Percentiles rank a stretch among this genome's conserved stretches.
Conservation (phyloP, 176 grass and related monocot genomes). For the Eremochloa ophiuroides region DNA sequence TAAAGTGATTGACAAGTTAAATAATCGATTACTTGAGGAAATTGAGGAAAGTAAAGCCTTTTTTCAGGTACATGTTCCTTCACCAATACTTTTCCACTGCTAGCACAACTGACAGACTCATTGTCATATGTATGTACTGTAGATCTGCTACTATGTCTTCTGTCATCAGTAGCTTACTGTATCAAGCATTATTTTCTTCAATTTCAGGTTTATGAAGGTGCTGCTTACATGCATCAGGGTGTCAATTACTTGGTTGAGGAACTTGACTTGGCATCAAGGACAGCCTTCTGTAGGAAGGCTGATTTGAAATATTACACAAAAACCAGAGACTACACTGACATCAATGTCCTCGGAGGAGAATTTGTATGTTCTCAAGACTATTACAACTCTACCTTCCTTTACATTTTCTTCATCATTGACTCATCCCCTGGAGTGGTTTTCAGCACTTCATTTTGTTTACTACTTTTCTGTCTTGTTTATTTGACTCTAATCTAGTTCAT, state of each 20-base stretch:
- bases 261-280: conserved; percentile 60
- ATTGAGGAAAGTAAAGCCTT: conserved; percentile 97
- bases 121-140: not conserved
- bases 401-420: conserved; percentile 6
- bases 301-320: conserved; percentile 99
- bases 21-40: conserved; percentile 68
- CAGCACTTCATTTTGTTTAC: not conserved
- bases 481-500: not conserved
- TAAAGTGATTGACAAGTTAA: conserved; percentile 61
- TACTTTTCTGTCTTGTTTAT: not conserved
- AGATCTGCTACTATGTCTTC: not conserved
- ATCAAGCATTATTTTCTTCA: conserved; percentile 14
- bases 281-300: conserved; percentile 81
- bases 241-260: conserved; percentile 76
- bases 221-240: conserved; percentile 95
- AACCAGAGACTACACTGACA: conserved; percentile 86
- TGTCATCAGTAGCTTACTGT: conserved; percentile 2
- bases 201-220: conserved; percentile 90
- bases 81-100: not conserved
- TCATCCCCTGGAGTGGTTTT: conserved; percentile 18
- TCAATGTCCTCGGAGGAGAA: conserved; percentile 72
- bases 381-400: conserved; percentile 11
- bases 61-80: conserved; percentile 57
- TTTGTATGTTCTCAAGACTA: conserved; percentile 51
- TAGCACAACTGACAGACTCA: conserved; percentile 1